phyloP scores from a whole-genome alignment of 2,329 filamentous ascomycete species.

The Aureobasidium subglaciale region DNA sequence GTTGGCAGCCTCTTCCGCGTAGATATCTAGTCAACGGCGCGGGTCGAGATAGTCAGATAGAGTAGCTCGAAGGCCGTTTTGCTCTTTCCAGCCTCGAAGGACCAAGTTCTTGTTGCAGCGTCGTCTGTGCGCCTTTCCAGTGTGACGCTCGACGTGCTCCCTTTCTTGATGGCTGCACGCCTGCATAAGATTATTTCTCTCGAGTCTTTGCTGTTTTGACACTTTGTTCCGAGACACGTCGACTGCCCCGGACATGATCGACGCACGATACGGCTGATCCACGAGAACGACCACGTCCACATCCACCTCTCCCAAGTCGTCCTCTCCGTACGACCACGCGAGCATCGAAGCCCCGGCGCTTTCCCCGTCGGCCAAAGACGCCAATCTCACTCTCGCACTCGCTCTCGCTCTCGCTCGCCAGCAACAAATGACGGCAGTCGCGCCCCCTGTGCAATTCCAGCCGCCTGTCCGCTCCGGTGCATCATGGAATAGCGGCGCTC shows the following conservation, averaged over 20 bases:
- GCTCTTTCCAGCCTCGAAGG: not conserved
- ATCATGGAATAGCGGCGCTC: conserved; percentile 54
- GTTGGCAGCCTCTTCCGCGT: not conserved
- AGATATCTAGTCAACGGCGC: not conserved
- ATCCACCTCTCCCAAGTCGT: not conserved
- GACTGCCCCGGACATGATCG: conserved; percentile 10
- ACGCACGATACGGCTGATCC: conserved; percentile 8
- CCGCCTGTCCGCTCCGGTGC: conserved; percentile 55
- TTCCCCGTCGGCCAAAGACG: conserved; percentile 11
- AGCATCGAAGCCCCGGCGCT: conserved; percentile 16
- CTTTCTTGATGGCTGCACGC: conserved; percentile 10
- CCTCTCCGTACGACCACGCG: conserved; percentile 2
- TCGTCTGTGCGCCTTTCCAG: conserved; percentile 4
- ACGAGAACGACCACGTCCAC: not conserved
- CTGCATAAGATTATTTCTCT: conserved; percentile 7
- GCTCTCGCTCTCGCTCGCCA: conserved; percentile 17
- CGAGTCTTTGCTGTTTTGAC: too few species aligned
- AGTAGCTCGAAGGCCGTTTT: not conserved
- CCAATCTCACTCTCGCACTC: too few species aligned
- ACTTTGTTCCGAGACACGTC: not conserved
- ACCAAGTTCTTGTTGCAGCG: not conserved
- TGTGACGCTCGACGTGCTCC: conserved; percentile 13
- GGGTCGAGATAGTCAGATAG: not conserved
- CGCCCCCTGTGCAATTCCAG: conserved; percentile 57
- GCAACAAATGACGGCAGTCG: conserved; percentile 56